Evolutionary conservation across 371 early-diverging fungal genomes (phyloP).

Genomic region (Syncephalastrum sp.): DNA sequence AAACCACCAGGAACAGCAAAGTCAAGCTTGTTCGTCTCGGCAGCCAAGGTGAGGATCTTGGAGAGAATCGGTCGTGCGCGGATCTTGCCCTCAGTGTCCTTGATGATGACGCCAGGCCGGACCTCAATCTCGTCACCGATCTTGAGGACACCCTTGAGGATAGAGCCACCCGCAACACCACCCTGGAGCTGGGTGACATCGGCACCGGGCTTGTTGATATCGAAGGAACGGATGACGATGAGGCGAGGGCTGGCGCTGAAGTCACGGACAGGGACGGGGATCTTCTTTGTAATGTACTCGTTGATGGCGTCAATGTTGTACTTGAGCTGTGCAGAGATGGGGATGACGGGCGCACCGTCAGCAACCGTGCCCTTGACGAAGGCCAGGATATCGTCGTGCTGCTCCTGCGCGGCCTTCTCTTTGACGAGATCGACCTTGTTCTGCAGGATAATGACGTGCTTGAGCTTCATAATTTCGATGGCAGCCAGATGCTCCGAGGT

Average conservation of each 20-base stretch:
- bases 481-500: conserved; percentile 99
- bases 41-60: conserved; percentile 89
- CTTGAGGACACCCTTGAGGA: conserved; percentile 95
- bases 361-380: conserved; percentile 98
- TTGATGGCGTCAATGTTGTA: conserved; percentile 99
- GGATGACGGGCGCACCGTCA: conserved; percentile 97
- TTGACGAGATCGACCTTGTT: conserved; percentile 99
- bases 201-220: conserved; percentile 99
- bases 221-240: conserved; percentile 99
- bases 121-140: conserved; percentile 99
- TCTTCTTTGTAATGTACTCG: conserved; percentile 98
- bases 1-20: conserved; percentile 99
- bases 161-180: conserved; percentile 99
- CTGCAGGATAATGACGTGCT: conserved; percentile 99
- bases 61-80: conserved; percentile 93
- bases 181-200: conserved; percentile 96
- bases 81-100: conserved; percentile 89
- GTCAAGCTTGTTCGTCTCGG: conserved; percentile 93
- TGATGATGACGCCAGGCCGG: conserved; percentile 97
- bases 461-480: conserved; percentile 99
- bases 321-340: conserved; percentile 99
- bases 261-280: conserved; percentile 97
- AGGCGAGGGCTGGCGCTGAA: conserved; percentile 91
- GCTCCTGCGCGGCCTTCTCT: conserved; percentile 93
- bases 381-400: conserved; percentile 92